Percentiles rank a stretch among this genome's conserved stretches.
Conservation (phyloP, 768 basidiomycete genomes). For the Termitomyces sp. region DNA sequence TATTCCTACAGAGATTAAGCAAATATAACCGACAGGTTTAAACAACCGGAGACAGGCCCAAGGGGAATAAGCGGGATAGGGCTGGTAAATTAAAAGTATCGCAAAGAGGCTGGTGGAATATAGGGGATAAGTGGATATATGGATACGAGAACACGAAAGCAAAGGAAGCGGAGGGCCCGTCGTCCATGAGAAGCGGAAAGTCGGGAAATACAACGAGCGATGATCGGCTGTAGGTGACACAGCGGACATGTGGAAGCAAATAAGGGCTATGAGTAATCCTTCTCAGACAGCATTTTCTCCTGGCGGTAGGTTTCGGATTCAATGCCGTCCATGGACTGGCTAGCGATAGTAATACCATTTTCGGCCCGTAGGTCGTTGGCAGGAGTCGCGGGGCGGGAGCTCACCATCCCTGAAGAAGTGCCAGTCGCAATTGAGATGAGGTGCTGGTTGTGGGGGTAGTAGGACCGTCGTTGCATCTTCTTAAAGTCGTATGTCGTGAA, state of each 20-base stretch:
- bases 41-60: constrained; percentile 12
- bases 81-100: constrained; percentile 6
- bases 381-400: constrained; percentile 75
- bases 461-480: constrained; percentile 86
- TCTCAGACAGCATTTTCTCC: constrained; percentile 42
- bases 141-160: not conserved
- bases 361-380: constrained; percentile 45
- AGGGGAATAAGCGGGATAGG: not conserved
- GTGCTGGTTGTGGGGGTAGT: constrained; percentile 83
- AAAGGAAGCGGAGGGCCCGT: not conserved
- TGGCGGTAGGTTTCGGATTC: constrained; percentile 33
- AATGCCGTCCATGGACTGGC: constrained; percentile 34
- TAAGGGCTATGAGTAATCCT: constrained; percentile 39
- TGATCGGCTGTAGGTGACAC: not conserved
- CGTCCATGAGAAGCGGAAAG: constrained; percentile 3
- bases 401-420: constrained; percentile 63
- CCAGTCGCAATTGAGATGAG: constrained; percentile 68
- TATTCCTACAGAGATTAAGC: constrained; percentile 19
- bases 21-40: constrained; percentile 15
- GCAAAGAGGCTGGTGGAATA: constrained; percentile 3
- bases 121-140: constrained; percentile 8
- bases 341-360: constrained; percentile 33
- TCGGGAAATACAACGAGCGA: not conserved
- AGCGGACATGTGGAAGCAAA: not conserved
- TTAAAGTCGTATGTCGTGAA: constrained; percentile 92